Evolutionary conservation across 75 land plant genomes (phyloP).

Genomic region (Cryptomeria japonica): DNA sequence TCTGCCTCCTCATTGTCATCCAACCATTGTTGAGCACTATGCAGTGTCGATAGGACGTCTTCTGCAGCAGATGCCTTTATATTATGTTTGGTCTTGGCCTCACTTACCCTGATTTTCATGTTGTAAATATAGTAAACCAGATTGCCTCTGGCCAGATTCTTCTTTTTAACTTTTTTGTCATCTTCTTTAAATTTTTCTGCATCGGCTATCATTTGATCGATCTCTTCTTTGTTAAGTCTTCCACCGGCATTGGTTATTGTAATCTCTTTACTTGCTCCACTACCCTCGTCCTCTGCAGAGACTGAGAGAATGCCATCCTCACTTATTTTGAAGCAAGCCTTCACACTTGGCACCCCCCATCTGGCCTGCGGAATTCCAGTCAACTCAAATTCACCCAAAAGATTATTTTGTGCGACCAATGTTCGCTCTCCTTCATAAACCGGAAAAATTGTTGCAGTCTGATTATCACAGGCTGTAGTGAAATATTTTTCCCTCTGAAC

Average conservation of each 20-base stretch:
- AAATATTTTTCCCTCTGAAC: too few species aligned
- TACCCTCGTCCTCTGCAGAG: constrained; percentile 10
- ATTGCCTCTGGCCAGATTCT: not conserved
- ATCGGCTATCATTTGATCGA: not conserved
- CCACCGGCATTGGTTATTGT: not conserved
- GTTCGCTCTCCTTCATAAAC: constrained; percentile 25
- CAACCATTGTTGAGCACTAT: not conserved
- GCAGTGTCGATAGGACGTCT: not conserved
- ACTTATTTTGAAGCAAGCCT: constrained; percentile 18
- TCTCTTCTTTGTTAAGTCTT: not conserved
- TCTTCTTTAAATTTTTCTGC: not conserved
- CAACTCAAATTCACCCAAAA: constrained; percentile 16
- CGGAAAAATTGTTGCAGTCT: not conserved
- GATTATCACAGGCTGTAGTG: constrained; percentile 9
- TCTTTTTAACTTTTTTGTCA: not conserved
- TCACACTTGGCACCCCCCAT: not conserved
- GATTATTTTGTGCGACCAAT: constrained; percentile 9
- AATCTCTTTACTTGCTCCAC: not conserved
- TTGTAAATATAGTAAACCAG: not conserved
- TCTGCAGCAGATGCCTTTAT: not conserved
- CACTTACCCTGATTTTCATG: not conserved
- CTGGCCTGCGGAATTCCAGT: not conserved
- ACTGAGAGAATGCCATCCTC: constrained; percentile 25
- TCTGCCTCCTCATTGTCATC: not conserved
- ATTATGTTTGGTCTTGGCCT: not conserved